Conservation (phyloP, 371 early-diverging fungal species). For the Mortierella sp. region DNA sequence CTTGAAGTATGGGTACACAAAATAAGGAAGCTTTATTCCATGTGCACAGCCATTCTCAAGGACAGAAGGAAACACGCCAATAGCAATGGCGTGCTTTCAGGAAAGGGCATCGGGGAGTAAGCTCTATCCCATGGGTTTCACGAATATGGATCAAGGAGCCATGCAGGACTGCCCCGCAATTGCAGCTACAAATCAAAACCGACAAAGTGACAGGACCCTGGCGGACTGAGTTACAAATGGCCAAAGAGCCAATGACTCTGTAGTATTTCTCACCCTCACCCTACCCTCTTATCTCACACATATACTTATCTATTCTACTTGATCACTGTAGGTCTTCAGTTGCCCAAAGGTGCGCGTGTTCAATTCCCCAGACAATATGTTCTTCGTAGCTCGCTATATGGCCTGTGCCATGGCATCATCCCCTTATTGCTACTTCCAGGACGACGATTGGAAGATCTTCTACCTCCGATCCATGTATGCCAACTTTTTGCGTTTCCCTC, state of each 20-base stretch:
- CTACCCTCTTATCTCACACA: background rate
- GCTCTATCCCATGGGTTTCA: conserved; percentile 28
- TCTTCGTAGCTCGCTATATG: conserved; percentile 68
- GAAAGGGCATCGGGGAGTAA: background rate
- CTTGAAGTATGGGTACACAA: too few species aligned
- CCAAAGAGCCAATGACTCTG: background rate
- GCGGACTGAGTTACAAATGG: too few species aligned
- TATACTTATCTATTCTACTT: background rate
- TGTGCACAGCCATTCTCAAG: background rate
- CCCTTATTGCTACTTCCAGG: conserved; percentile 78
- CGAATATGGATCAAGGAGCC: background rate
- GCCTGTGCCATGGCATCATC: conserved; percentile 71
- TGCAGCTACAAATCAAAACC: too few species aligned
- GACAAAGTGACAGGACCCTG: background rate
- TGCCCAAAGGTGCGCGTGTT: conserved; percentile 65
- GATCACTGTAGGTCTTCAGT: conserved; percentile 31
- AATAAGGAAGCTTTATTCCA: too few species aligned
- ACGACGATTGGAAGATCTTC: conserved; percentile 58
- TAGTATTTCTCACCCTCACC: too few species aligned
- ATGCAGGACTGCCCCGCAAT: background rate
- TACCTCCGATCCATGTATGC: conserved; percentile 70
- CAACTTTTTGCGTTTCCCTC: conserved; percentile 69
- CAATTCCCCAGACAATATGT: conserved; percentile 66
- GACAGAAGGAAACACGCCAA: background rate
- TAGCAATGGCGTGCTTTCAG: background rate